A percentile compares a stretch with the other conserved stretches of the same genome.
Conservation (phyloP, 805 yeast genomes). For the Monosporozyma aquatica region DNA sequence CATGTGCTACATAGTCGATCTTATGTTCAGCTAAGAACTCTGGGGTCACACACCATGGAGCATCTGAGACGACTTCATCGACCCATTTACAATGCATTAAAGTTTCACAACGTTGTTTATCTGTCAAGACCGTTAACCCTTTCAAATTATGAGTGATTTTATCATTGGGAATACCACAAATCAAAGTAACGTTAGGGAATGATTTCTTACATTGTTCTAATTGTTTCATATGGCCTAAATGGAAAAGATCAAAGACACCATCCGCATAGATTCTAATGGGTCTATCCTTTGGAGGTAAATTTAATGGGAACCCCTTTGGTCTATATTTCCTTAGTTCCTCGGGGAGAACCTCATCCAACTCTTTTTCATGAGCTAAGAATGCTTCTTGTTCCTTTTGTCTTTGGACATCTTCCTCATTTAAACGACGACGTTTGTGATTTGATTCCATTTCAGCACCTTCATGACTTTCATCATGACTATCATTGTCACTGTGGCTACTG, state of each 20-base stretch:
- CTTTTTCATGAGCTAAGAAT: slow-evolving; percentile 37
- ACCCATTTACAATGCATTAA: slow-evolving; percentile 93
- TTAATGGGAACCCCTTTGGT: slow-evolving; percentile 70
- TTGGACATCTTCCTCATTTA: slow-evolving; percentile 15
- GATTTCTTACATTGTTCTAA: slow-evolving; percentile 94
- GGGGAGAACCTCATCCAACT: slow-evolving; percentile 56
- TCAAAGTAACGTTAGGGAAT: slow-evolving; percentile 71
- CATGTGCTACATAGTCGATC: slow-evolving; percentile 96
- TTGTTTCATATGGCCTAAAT: slow-evolving; percentile 96
- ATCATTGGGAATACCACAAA: slow-evolving; percentile 90
- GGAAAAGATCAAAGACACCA: slow-evolving; percentile 95
- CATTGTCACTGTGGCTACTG: slow-evolving; percentile 4
- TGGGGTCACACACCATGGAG: slow-evolving; percentile 91
- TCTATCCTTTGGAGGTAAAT: slow-evolving; percentile 74
- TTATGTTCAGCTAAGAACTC: slow-evolving; percentile 69
- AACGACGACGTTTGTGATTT: slow-evolving; percentile 13
- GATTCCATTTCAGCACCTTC: slow-evolving; percentile 2
- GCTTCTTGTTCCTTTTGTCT: neutral
- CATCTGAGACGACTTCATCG: slow-evolving; percentile 87
- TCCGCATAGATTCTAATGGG: slow-evolving; percentile 95
- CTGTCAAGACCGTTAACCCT: slow-evolving; percentile 86
- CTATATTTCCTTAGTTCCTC: slow-evolving; percentile 65
- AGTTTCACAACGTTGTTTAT: slow-evolving; percentile 84
- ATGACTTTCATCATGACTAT: neutral
- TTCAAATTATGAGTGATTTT: slow-evolving; percentile 83